Percentiles rank a stretch among this genome's conserved stretches.
Conservation (phyloP, 306 rosid genomes). For the Cicer bijugum region DNA sequence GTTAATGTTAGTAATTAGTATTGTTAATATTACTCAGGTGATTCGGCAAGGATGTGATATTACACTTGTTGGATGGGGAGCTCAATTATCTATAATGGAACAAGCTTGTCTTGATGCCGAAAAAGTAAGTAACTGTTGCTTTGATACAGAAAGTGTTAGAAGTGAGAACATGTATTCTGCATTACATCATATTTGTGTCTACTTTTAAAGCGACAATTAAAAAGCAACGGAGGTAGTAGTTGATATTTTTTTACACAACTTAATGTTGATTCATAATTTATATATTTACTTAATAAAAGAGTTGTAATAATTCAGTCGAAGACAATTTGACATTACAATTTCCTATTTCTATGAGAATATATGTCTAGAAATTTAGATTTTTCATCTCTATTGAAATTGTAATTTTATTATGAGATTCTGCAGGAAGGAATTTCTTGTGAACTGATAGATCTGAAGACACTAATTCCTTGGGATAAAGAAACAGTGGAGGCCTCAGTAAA, state of each 20-base stretch:
- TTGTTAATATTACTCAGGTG: constrained; percentile 53
- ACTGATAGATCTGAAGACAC: constrained; percentile 86
- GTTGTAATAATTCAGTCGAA: neutral
- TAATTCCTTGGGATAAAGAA: constrained; percentile 97
- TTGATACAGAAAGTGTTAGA: constrained; percentile 9
- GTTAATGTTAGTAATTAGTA: no score
- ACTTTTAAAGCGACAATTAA: no score
- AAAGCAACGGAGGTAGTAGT: neutral
- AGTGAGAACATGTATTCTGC: constrained; percentile 27
- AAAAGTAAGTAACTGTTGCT: constrained; percentile 56
- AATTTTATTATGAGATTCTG: constrained; percentile 39
- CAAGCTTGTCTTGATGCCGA: constrained; percentile 94
- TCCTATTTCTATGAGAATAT: neutral
- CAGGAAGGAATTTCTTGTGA: constrained; percentile 99
- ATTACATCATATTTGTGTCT: constrained; percentile 21
- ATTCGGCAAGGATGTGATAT: constrained; percentile 80
- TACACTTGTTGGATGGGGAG: constrained; percentile 99
- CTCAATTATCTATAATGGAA: constrained; percentile 86
- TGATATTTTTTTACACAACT: no score
- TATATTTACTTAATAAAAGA: no score
- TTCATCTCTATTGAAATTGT: constrained; percentile 25
- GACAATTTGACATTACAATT: constrained; percentile 4
- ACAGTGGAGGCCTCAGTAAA: constrained; percentile 87
- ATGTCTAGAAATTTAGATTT: neutral
- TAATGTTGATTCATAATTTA: no score